Percentiles rank a stretch among this genome's conserved stretches.
Evolutionary conservation across 306 rosid genomes (phyloP).

Genomic region (Pterocarpus santalinus): DNA sequence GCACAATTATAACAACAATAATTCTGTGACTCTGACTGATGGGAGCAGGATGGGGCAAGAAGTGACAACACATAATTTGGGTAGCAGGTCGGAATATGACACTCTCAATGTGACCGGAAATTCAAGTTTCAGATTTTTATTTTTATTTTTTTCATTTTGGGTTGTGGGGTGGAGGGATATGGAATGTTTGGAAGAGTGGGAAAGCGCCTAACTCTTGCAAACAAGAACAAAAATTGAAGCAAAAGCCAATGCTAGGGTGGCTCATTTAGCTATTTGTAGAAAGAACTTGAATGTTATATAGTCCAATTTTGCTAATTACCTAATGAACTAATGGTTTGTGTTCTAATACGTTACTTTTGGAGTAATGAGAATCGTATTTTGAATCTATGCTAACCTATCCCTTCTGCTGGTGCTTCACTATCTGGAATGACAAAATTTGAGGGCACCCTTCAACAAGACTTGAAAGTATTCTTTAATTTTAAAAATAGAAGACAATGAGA

Average conservation of each 20-base stretch:
- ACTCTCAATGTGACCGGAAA: neutral
- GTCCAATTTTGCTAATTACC: neutral
- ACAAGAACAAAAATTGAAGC: neutral
- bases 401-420: neutral
- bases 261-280: neutral
- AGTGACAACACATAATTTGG: neutral
- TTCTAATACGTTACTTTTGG: neutral
- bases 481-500: neutral
- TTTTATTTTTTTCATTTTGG: too few species aligned
- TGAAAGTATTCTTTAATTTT: conserved; percentile 7
- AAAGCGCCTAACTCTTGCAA: conserved; percentile 10
- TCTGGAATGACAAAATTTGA: neutral
- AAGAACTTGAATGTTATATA: neutral
- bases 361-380: too few species aligned
- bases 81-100: neutral
- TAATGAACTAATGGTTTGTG: neutral
- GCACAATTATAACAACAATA: neutral
- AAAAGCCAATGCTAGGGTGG: neutral
- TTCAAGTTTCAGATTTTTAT: too few species aligned
- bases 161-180: too few species aligned
- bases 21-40: neutral
- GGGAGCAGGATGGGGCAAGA: too few species aligned
- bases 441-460: neutral
- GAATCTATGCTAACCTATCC: too few species aligned
- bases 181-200: neutral